A percentile compares a stretch with the other conserved stretches of the same genome.
phyloP scores from a whole-genome alignment of 108 stramenopile species.

The Parmales sp. region DNA sequence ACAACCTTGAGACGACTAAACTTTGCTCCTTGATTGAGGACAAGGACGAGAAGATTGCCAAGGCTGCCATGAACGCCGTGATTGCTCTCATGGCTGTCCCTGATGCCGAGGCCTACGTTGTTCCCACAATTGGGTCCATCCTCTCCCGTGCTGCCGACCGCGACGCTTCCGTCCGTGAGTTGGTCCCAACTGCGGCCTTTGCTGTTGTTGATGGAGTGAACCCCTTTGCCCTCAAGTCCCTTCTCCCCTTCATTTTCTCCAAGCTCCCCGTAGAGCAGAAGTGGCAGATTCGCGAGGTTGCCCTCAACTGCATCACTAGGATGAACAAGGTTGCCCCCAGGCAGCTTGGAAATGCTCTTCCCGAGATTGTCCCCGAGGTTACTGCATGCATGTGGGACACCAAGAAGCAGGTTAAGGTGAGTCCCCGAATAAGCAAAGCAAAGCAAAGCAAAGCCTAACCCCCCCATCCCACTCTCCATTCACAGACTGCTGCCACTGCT shows the following conservation, averaged over 20 bases:
- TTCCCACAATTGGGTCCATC: conserved; percentile 16
- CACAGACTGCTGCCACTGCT: conserved; percentile 70
- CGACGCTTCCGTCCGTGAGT: conserved; percentile 46
- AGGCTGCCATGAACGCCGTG: conserved; percentile 57
- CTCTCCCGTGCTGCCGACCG: conserved; percentile 57
- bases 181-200: conserved; percentile 54
- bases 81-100: conserved; percentile 59
- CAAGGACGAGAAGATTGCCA: conserved; percentile 62
- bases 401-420: conserved; percentile 94
- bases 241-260: conserved; percentile 66
- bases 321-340: conserved; percentile 63
- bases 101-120: conserved; percentile 46
- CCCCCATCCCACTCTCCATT: too few relatives aligned
- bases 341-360: conserved; percentile 72
- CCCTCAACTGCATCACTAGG: conserved; percentile 58
- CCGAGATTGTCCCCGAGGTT: conserved; percentile 83
- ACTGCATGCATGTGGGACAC: conserved; percentile 95
- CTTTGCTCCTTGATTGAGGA: conserved; percentile 62
- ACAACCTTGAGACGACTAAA: conserved; percentile 54
- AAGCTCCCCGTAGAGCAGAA: conserved; percentile 71
- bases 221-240: conserved; percentile 76
- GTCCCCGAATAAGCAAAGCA: too few relatives aligned
- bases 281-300: conserved; percentile 71
- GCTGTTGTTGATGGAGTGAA: conserved; percentile 67
- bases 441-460: too few relatives aligned